phyloP scores from a whole-genome alignment of 2,329 filamentous ascomycete species.

The Colletotrichum graminicola region DNA sequence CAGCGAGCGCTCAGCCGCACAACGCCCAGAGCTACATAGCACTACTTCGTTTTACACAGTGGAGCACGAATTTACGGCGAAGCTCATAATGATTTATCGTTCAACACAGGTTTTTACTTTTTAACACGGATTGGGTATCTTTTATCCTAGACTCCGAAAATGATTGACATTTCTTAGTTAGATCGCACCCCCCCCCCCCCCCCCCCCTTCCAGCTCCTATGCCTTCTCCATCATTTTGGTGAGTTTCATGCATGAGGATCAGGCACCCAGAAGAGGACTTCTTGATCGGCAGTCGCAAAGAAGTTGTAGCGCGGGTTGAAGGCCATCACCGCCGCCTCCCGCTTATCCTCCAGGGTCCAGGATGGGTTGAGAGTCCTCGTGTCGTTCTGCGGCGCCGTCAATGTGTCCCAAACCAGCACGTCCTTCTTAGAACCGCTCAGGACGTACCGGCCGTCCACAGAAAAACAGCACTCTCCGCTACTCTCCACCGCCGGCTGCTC shows the following conservation, averaged over 20 bases:
- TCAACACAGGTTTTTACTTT: not conserved
- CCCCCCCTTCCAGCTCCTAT: conserved; percentile 2
- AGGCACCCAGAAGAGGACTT: conserved; percentile 83
- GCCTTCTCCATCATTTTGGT: not conserved
- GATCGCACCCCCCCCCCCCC: not conserved
- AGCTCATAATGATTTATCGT: not conserved
- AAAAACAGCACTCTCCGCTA: conserved; percentile 87
- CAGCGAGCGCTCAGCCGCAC: conserved; percentile 14
- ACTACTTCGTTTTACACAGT: not conserved
- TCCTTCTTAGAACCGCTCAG: conserved; percentile 83
- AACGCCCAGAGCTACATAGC: not conserved
- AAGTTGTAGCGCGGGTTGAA: conserved; percentile 95
- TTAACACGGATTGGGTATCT: conserved; percentile 30
- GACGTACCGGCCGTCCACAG: conserved; percentile 89
- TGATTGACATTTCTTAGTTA: conserved; percentile 11
- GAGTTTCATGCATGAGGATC: conserved; percentile 67
- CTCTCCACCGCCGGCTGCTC: conserved; percentile 61
- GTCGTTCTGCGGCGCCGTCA: conserved; percentile 63
- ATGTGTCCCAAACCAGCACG: conserved; percentile 87
- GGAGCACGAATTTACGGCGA: not conserved
- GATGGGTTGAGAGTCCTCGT: conserved; percentile 73
- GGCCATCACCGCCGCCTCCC: conserved; percentile 79
- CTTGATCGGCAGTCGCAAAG: conserved; percentile 89
- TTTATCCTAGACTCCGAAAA: conserved; percentile 35
- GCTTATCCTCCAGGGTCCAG: conserved; percentile 74